Conservation (phyloP, 2,329 filamentous ascomycete species). For the Epichloe sp. region DNA sequence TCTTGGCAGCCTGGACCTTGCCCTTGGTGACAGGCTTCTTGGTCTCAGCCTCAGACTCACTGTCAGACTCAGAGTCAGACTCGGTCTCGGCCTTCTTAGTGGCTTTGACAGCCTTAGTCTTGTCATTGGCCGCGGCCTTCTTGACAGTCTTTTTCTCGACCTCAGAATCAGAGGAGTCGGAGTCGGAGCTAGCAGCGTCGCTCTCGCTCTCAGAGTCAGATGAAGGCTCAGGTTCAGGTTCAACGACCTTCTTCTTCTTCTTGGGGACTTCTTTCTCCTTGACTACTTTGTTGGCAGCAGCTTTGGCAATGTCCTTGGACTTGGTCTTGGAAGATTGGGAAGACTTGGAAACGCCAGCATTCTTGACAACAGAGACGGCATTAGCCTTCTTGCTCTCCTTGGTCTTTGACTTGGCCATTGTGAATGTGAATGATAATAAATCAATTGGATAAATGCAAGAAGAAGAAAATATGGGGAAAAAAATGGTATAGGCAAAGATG, state of each 20-base stretch:
- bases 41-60: conserved; percentile 25
- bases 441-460: background rate
- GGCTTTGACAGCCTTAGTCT: conserved; percentile 15
- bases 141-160: conserved; percentile 18
- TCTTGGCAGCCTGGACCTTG: conserved; percentile 4
- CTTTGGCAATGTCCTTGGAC: conserved; percentile 55
- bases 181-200: conserved; percentile 11
- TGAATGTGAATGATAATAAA: background rate
- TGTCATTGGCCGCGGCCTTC: conserved; percentile 10
- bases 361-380: conserved; percentile 46
- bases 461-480: background rate
- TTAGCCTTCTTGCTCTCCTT: conserved; percentile 39
- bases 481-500: background rate
- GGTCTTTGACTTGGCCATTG: conserved; percentile 57
- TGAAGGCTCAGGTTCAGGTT: conserved; percentile 29
- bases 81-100: conserved; percentile 14
- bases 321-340: conserved; percentile 51
- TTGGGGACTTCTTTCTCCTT: conserved; percentile 32
- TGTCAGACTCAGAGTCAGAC: conserved; percentile 20
- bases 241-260: conserved; percentile 34
- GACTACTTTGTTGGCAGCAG: conserved; percentile 35
- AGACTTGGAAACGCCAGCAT: conserved; percentile 53
- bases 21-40: conserved; percentile 10
- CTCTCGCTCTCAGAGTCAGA: conserved; percentile 24
- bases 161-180: conserved; percentile 20